A percentile compares a stretch with the other conserved stretches of the same genome.
Evolutionary conservation across 768 basidiomycete genomes (phyloP).

Genomic region (Leccinellum albellum): DNA sequence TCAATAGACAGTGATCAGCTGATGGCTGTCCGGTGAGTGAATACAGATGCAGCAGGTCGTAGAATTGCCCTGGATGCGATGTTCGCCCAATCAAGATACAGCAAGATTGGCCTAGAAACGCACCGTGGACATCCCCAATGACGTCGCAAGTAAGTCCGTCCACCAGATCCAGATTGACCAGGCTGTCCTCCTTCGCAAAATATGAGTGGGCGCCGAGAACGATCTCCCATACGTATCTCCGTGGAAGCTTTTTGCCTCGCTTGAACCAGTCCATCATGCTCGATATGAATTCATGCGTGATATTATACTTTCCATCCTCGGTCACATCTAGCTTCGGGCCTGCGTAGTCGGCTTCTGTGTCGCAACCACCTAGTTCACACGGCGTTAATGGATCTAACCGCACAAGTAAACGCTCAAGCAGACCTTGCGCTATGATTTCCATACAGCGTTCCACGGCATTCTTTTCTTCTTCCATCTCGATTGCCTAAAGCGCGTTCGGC

Average conservation of each 20-base stretch:
- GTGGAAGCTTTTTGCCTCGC: slow-evolving; percentile 85
- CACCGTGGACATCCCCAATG: slow-evolving; percentile 95
- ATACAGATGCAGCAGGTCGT: slow-evolving; percentile 85
- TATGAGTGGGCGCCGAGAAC: slow-evolving; percentile 77
- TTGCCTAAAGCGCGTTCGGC: slow-evolving; percentile 53
- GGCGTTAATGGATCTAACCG: slow-evolving; percentile 4
- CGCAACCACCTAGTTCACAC: slow-evolving; percentile 59
- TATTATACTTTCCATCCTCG: slow-evolving; percentile 64
- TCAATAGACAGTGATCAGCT: slow-evolving; percentile 79
- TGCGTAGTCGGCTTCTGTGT: slow-evolving; percentile 65
- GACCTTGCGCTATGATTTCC: slow-evolving; percentile 78
- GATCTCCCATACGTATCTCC: slow-evolving; percentile 94
- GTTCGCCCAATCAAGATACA: neutral
- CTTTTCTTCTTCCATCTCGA: slow-evolving; percentile 89
- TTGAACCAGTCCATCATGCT: slow-evolving; percentile 92
- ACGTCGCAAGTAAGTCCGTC: slow-evolving; percentile 86
- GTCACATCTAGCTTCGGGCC: slow-evolving; percentile 68
- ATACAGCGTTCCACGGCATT: slow-evolving; percentile 68
- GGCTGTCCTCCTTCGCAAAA: slow-evolving; percentile 72
- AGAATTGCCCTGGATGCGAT: slow-evolving; percentile 74
- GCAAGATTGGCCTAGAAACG: slow-evolving; percentile 13
- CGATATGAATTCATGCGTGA: slow-evolving; percentile 75
- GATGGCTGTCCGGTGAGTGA: slow-evolving; percentile 82
- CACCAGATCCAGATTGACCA: slow-evolving; percentile 72
- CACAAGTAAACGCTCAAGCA: slow-evolving; percentile 9